Conservation (phyloP, 1,284 basidiomycete genomes). For the Coriolopsis trogii region DNA sequence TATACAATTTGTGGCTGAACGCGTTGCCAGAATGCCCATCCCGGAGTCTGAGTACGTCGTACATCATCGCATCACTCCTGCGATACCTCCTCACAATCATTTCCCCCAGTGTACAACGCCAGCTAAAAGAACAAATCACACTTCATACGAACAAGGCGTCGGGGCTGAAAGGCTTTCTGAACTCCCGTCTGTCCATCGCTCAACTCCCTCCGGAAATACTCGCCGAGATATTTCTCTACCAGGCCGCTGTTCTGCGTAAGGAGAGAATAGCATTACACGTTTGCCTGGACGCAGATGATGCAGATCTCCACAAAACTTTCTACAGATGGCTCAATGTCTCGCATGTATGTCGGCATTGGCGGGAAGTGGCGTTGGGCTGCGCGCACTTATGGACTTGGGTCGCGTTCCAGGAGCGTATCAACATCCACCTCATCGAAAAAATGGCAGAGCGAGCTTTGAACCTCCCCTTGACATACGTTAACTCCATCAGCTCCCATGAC, state of each 20-base stretch:
- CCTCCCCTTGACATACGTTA: background rate
- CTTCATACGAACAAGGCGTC: background rate
- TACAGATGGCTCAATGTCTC: conserved; percentile 12
- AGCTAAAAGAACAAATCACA: background rate
- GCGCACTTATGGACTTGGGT: conserved; percentile 5
- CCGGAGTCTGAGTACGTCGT: background rate
- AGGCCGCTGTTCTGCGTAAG: conserved; percentile 1
- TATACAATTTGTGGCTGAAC: too few relatives aligned
- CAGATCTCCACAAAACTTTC: conserved; percentile 4
- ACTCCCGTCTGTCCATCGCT: background rate
- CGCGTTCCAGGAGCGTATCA: conserved; percentile 1
- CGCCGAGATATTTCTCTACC: conserved; percentile 4
- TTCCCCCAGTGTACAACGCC: background rate
- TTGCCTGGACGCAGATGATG: background rate
- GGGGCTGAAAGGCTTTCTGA: background rate
- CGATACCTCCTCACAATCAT: background rate
- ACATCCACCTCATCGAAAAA: background rate
- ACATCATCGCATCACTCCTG: background rate
- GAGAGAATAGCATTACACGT: background rate
- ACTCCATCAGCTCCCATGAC: background rate
- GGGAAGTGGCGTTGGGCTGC: conserved; percentile 4
- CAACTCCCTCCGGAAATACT: conserved; percentile 8
- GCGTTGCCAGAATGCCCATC: background rate
- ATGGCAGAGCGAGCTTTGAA: background rate
- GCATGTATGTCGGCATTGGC: conserved; percentile 12